These are phyloP conservation scores for Entomortierella parvispora DNA, from an alignment of 192 early-diverging fungal genomes.

Conservation along the genomic window DNA sequence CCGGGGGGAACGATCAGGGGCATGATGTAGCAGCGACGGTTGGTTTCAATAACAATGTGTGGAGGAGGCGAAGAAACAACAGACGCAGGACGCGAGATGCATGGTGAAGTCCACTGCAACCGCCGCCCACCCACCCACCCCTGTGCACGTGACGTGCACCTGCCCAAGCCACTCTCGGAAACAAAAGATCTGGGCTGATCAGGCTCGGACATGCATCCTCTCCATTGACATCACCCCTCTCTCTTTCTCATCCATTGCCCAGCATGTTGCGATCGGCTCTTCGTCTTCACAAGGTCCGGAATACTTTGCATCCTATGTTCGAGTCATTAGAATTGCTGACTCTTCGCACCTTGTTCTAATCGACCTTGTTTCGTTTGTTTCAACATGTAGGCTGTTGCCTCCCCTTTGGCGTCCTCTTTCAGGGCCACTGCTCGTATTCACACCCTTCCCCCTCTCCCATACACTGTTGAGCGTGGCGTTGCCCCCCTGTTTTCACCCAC, in stretches of 20 bases:
- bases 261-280: slow-evolving; percentile 22
- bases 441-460: slow-evolving; percentile 39
- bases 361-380: neutral
- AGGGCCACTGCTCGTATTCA: slow-evolving; percentile 37
- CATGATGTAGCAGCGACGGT: slow-evolving; percentile 11
- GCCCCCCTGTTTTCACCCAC: slow-evolving; percentile 33
- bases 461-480: slow-evolving; percentile 27
- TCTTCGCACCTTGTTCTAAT: neutral
- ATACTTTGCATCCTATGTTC: neutral
- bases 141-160: neutral
- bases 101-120: too few species aligned
- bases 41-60: too few species aligned
- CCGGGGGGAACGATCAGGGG: slow-evolving; percentile 37
- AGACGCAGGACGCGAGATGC: too few species aligned
- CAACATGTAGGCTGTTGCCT: slow-evolving; percentile 18
- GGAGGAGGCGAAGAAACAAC: too few species aligned
- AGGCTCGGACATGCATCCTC: neutral
- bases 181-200: neutral
- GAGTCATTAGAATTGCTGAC: neutral
- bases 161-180: neutral
- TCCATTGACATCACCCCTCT: neutral
- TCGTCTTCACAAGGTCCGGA: slow-evolving; percentile 14
- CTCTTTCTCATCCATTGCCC: neutral
- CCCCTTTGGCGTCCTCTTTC: slow-evolving; percentile 32
- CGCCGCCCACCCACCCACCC: too few species aligned